A percentile compares a stretch with the other conserved stretches of the same genome.
These are phyloP conservation scores for Triticum urartu DNA, from an alignment of 176 grass and related monocot species.

Conservation along the genomic window DNA sequence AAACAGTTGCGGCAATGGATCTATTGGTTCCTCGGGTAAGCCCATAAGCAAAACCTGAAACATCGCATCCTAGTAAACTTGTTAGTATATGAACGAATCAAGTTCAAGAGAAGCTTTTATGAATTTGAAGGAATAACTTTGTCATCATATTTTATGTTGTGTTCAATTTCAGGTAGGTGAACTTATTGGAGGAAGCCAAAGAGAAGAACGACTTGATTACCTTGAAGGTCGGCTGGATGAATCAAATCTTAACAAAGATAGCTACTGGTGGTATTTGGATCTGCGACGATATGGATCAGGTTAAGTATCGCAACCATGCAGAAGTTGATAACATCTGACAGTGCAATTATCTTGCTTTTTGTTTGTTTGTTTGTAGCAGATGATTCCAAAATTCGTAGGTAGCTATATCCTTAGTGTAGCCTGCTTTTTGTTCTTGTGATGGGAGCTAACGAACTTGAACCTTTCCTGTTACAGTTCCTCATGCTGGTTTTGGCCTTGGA, in stretches of 20 bases:
- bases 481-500: constrained; percentile 97
- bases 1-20: constrained; percentile 97
- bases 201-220: constrained; percentile 93
- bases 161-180: constrained; percentile 74
- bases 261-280: constrained; percentile 99
- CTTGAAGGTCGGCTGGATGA: constrained; percentile 84
- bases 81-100: constrained; percentile 11
- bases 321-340: background rate
- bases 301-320: constrained; percentile 21
- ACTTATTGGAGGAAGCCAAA: constrained; percentile 98
- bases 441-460: background rate
- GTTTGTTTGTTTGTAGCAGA: background rate
- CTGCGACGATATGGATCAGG: constrained; percentile 90
- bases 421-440: background rate
- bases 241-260: constrained; percentile 86
- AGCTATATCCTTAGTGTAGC: constrained; percentile 4
- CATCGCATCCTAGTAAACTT: constrained; percentile 7
- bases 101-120: constrained; percentile 1
- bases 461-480: constrained; percentile 63
- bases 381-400: constrained; percentile 11
- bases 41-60: constrained; percentile 19
- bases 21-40: constrained; percentile 89
- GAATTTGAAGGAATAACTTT: background rate
- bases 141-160: constrained; percentile 25
- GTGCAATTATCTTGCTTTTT: background rate